phyloP scores from a whole-genome alignment of 495 filamentous ascomycete species.

The Penicillium samsonianum region DNA sequence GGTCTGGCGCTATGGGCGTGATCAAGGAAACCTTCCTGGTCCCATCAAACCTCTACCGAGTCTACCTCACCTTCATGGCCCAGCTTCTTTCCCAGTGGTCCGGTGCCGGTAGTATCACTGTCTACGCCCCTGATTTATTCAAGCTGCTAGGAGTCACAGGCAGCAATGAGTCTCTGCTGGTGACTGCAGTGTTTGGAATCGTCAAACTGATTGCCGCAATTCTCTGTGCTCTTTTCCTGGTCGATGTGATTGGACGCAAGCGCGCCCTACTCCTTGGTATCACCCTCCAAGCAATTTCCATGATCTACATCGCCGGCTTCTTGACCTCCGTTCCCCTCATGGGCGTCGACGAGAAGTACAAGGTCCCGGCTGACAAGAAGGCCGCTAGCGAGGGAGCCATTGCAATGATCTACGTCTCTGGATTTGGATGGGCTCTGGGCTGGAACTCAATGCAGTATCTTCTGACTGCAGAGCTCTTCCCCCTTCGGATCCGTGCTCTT shows the following conservation, averaged over 20 bases:
- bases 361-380: constrained; percentile 31
- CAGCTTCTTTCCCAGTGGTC: constrained; percentile 69
- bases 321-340: constrained; percentile 55
- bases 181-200: constrained; percentile 70
- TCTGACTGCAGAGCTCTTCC: constrained; percentile 74
- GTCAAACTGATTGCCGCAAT: constrained; percentile 66
- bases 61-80: constrained; percentile 58
- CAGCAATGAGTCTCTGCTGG: constrained; percentile 60
- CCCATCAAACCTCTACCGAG: constrained; percentile 62
- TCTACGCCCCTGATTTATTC: constrained; percentile 70
- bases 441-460: constrained; percentile 80
- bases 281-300: constrained; percentile 58
- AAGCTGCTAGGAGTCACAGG: constrained; percentile 62
- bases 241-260: constrained; percentile 74
- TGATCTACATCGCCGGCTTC: constrained; percentile 70
- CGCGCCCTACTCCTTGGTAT: constrained; percentile 67
- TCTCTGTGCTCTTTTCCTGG: constrained; percentile 67
- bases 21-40: constrained; percentile 62
- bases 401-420: constrained; percentile 66
- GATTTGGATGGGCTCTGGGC: constrained; percentile 69
- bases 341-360: constrained; percentile 37
- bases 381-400: constrained; percentile 56
- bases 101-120: constrained; percentile 66
- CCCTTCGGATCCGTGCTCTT: constrained; percentile 54
- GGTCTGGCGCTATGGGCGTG: constrained; percentile 53